Percentiles rank a stretch among this genome's conserved stretches.
phyloP scores from a whole-genome alignment of 2,329 filamentous ascomycete genomes.

The Fusarium longipes region DNA sequence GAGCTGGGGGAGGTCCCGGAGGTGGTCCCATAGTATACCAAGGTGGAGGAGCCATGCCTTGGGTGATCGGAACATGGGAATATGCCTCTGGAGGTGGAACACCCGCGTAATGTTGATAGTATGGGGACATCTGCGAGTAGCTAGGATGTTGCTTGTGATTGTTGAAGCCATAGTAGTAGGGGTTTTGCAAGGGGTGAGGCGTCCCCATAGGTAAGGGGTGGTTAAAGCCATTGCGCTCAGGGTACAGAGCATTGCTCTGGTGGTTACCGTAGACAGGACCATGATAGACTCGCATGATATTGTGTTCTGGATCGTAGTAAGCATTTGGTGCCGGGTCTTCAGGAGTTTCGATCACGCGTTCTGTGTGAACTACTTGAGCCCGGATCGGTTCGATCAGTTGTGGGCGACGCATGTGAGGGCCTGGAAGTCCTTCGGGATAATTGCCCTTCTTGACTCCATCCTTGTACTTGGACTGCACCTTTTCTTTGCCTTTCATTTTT shows the following conservation, averaged over 20 bases:
- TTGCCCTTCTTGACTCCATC: constrained; percentile 38
- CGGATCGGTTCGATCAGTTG: constrained; percentile 61
- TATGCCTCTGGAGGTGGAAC: constrained; percentile 33
- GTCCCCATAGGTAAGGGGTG: constrained; percentile 55
- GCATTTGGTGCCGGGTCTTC: constrained; percentile 69
- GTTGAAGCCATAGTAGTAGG: constrained; percentile 56
- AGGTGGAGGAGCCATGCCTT: constrained; percentile 43
- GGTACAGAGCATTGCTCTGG: constrained; percentile 58
- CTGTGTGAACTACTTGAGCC: constrained; percentile 64
- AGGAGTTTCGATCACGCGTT: constrained; percentile 64
- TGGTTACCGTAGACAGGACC: constrained; percentile 66
- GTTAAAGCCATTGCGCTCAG: constrained; percentile 50
- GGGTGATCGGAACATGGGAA: constrained; percentile 47
- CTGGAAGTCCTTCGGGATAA: constrained; percentile 47
- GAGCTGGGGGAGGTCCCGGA: constrained; percentile 27
- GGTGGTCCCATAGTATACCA: constrained; percentile 42
- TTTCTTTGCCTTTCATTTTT: constrained; percentile 20
- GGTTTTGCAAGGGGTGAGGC: constrained; percentile 57
- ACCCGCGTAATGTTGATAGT: constrained; percentile 17
- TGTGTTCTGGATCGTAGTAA: constrained; percentile 65
- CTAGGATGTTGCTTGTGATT: constrained; percentile 37
- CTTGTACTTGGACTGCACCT: constrained; percentile 27
- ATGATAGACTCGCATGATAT: constrained; percentile 67
- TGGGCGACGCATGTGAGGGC: constrained; percentile 52
- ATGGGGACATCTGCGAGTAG: constrained; percentile 36